Conservation (phyloP, 345 rosid species). For the Conringia planisiliqua region DNA sequence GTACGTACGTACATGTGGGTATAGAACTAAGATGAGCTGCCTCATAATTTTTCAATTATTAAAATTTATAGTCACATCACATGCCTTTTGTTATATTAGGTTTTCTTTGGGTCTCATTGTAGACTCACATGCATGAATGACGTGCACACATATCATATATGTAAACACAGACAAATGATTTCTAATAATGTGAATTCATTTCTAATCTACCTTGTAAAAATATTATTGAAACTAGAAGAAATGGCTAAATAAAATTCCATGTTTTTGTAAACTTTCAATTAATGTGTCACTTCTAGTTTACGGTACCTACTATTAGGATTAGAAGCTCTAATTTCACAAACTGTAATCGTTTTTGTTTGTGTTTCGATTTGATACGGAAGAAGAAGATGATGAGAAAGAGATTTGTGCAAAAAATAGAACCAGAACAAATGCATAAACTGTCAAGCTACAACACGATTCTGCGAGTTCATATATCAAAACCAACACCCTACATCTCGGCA, state of each 20-base stretch:
- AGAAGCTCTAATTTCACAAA: background rate
- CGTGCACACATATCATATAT: conserved; percentile 11
- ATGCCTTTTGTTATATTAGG: conserved; percentile 16
- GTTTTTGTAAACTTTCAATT: background rate
- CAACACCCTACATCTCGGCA: too few relatives aligned
- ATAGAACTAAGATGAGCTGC: conserved; percentile 22
- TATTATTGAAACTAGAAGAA: background rate
- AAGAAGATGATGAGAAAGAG: background rate
- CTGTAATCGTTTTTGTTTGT: background rate
- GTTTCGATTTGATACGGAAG: background rate
- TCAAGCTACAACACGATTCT: too few relatives aligned
- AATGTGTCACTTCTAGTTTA: background rate
- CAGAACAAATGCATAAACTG: too few relatives aligned
- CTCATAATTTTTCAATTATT: background rate
- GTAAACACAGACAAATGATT: background rate
- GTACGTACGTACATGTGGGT: conserved; percentile 21
- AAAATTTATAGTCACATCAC: conserved; percentile 4
- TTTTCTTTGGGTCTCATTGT: background rate
- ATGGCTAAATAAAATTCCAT: background rate
- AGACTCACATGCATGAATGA: conserved; percentile 26
- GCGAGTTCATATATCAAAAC: too few relatives aligned
- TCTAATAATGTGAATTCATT: background rate
- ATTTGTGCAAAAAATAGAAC: background rate
- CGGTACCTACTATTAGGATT: background rate
- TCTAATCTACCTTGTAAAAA: background rate